These are phyloP conservation scores for Lactarius deliciosus DNA, from an alignment of 768 basidiomycete species.

Conservation along the genomic window DNA sequence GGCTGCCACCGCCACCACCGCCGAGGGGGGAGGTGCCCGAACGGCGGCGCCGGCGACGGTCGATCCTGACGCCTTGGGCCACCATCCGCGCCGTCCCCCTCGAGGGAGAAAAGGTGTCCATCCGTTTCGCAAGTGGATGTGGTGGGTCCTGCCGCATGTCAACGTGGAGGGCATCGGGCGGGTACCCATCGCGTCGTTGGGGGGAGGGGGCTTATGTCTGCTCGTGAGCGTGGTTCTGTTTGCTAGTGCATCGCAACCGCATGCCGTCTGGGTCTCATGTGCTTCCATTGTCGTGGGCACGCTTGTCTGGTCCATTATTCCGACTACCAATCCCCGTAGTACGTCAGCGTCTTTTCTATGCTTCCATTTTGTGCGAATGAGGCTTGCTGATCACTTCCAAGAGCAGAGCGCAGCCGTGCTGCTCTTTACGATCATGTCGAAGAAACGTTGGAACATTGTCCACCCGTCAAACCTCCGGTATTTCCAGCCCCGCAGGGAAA, in stretches of 20 bases:
- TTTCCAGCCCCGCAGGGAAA: not conserved
- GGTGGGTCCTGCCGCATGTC: not conserved
- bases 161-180: conserved; percentile 18
- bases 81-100: not conserved
- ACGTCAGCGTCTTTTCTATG: not conserved
- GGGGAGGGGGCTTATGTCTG: conserved; percentile 17
- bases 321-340: not conserved
- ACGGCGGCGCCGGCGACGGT: not conserved
- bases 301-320: not conserved
- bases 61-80: not conserved
- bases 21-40: not conserved
- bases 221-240: conserved; percentile 18
- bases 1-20: not conserved
- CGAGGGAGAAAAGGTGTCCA: not conserved
- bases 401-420: conserved; percentile 10
- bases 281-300: not conserved
- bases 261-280: conserved; percentile 19
- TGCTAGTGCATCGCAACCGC: conserved; percentile 15
- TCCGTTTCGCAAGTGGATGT: not conserved
- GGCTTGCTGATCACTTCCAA: not conserved
- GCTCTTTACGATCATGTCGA: conserved; percentile 18
- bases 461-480: conserved; percentile 7
- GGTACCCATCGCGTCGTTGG: conserved; percentile 13
- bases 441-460: conserved; percentile 6
- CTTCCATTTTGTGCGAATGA: not conserved